Evolutionary conservation across 257 asterid genomes (phyloP).

Genomic region (Asclepias syriaca): DNA sequence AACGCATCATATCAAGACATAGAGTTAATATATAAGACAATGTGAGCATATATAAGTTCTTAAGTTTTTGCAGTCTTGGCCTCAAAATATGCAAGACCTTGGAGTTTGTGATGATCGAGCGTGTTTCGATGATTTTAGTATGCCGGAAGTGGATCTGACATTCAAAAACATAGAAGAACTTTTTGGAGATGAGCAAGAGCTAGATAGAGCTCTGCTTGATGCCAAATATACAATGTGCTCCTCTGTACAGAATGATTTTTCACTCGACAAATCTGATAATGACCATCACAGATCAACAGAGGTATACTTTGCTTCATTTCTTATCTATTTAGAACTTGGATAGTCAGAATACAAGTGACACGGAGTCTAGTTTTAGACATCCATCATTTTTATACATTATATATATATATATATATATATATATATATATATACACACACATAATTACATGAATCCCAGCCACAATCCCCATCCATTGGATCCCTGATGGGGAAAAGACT

Average conservation of each 20-base stretch:
- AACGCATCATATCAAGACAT: background rate
- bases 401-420: too few relatives aligned
- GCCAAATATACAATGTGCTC: conserved; percentile 26
- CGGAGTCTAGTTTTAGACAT: background rate
- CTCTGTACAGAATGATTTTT: conserved; percentile 27
- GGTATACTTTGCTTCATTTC: conserved; percentile 18
- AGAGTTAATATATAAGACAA: too few relatives aligned
- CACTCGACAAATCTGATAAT: conserved; percentile 24
- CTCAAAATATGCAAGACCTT: conserved; percentile 78
- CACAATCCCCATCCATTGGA: too few relatives aligned
- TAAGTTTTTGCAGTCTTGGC: conserved; percentile 63
- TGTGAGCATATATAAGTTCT: background rate
- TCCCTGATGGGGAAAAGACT: too few relatives aligned
- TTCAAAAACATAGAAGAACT: conserved; percentile 75
- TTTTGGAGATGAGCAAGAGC: conserved; percentile 48
- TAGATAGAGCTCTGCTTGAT: conserved; percentile 14
- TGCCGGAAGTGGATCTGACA: conserved; percentile 80
- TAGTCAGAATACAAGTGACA: background rate
- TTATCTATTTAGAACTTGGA: background rate
- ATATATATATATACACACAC: too few relatives aligned
- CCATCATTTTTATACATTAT: background rate
- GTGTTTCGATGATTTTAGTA: conserved; percentile 49
- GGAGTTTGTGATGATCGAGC: conserved; percentile 66
- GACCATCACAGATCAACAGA: conserved; percentile 28
- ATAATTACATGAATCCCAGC: too few relatives aligned